Evolutionary conservation across 1,284 basidiomycete species (phyloP), one percentile per base, ranked within the genome.

Genomic region (Rhizoctonia solani): DNA sequence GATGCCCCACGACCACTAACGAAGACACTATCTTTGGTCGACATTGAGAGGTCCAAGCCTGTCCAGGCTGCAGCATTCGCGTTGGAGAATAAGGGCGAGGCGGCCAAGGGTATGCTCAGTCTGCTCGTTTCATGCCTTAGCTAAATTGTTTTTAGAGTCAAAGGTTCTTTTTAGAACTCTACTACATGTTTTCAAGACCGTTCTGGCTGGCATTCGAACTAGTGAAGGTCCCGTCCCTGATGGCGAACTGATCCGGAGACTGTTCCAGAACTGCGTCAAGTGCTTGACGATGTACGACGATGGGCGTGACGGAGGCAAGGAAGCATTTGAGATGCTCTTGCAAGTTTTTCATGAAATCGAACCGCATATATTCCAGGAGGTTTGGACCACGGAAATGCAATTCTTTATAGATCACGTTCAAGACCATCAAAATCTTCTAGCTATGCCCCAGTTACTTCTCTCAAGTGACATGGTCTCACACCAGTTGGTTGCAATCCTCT

Each of bases 201-300:
- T 92, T 70, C 83, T 99, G 11, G 81, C 83, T 27, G 86, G 87
- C 25, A 81, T 98, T 70, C 90, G 90, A 72, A 91, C 90, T 75
- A 86, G 87, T 69, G 90, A 93, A 23, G 88, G 87, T 5, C 85
- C 87, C 0, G 79, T 87, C 63, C 90, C 93, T 1, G 93, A 98
- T 72, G 94, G 94, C n/a, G 88, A 88, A 34, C 80, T 93, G 29
- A 87, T 98, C 69, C 88, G 91, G 66, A 86, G 90, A 55, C 83
- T 99, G 72, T 98, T 99, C 77, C 87, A 92, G 72, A 87, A 89
- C 56, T 89, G 88, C 72, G 84, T 98, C 69, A 85, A 87, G 37
- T 93, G 92, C 78, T 89, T 98, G 81, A 84, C 88, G 13, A 82
- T 96, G 53, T 93, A 92, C 76, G 94, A 98, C 72, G 91, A 95